Evolutionary conservation across 202 grass and related monocot genomes (phyloP), one percentile per base, ranked within the genome.

Genomic region (Carex arenaria): DNA sequence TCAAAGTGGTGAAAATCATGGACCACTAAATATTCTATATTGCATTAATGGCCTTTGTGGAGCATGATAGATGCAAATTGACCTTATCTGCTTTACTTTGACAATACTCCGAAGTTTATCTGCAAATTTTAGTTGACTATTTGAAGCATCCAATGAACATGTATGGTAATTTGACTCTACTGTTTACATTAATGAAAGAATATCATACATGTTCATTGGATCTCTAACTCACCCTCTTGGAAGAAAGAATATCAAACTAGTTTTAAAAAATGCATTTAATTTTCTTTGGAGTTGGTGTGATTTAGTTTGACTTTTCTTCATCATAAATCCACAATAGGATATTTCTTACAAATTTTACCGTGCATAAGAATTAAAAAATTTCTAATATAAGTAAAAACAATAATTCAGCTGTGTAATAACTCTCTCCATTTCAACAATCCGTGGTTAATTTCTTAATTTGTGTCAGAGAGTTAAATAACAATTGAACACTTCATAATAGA

Each of bases 371-470:
- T 34, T 54, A 31, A 18, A 1, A 57, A 4, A 53, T 47, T 43
- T 17, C 23, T 45, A 62, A 72, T 12, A 52, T 2, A 72, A 52
- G 43, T 72, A 20, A 72, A 72, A 72, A 72, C 43, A 11, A 51
- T 51, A 78, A 38, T 3, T 77, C 51, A 38, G 6, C 28, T 36
- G 53, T 78, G 52, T 36, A 13, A 76, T n/a, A 56, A 34, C 9
- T 31, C 42, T 80, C 31, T 80, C 45, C 62, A 69, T 82, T 82
- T 69, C 80, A 69, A 32, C 15, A 64, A 82, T 8, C 36, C 8
- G 26, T 51, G n/a, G 45, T 20, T n/a, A n/a, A n/a, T n/a, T 52
- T 73, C 42, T 22, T 26, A 26, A 26, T 26, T 52, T 28, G 10
- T 28, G 36, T 19, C 17, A 19, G 66, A 78, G 36, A 59, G 12